Percentiles rank a stretch among this genome's conserved stretches.
Conservation (phyloP, 2,329 filamentous ascomycete species). For the Botrytis elliptica region DNA sequence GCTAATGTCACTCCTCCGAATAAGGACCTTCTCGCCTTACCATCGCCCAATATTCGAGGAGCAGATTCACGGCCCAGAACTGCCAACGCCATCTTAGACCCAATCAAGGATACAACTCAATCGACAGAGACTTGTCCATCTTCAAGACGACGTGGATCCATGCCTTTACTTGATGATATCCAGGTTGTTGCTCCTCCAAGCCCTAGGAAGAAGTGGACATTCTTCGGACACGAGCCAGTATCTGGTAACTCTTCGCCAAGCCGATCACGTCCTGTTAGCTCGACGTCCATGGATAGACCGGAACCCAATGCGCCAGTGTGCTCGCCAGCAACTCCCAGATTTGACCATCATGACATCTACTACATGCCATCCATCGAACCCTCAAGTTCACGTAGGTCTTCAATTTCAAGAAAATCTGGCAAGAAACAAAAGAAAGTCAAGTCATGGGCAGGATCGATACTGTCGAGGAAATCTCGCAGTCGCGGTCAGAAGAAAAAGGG, state of each 20-base stretch:
- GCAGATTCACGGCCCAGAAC: constrained; percentile 63
- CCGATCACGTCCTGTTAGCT: constrained; percentile 43
- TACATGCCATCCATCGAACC: constrained; percentile 32
- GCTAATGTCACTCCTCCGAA: constrained; percentile 36
- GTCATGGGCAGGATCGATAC: constrained; percentile 53
- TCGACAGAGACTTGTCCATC: constrained; percentile 41
- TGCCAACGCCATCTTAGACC: constrained; percentile 64
- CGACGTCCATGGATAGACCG: constrained; percentile 42
- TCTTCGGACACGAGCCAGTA: constrained; percentile 36
- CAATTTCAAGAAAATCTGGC: constrained; percentile 37
- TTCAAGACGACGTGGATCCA: constrained; percentile 54
- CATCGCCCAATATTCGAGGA: constrained; percentile 43
- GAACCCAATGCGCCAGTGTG: constrained; percentile 22
- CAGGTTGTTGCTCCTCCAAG: constrained; percentile 35
- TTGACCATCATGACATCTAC: constrained; percentile 25
- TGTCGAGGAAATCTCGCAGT: constrained; percentile 49
- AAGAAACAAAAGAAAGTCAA: constrained; percentile 74
- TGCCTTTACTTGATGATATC: constrained; percentile 50
- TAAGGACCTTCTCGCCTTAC: constrained; percentile 42
- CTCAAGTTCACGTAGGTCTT: constrained; percentile 33
- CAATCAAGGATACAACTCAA: constrained; percentile 32
- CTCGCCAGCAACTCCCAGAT: constrained; percentile 6
- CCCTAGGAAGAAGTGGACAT: constrained; percentile 40
- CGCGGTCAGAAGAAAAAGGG: constrained; percentile 45
- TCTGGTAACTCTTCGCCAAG: constrained; percentile 48